Evolutionary conservation across 2,329 filamentous ascomycete species (phyloP).

Genomic region (Nemania abortiva): DNA sequence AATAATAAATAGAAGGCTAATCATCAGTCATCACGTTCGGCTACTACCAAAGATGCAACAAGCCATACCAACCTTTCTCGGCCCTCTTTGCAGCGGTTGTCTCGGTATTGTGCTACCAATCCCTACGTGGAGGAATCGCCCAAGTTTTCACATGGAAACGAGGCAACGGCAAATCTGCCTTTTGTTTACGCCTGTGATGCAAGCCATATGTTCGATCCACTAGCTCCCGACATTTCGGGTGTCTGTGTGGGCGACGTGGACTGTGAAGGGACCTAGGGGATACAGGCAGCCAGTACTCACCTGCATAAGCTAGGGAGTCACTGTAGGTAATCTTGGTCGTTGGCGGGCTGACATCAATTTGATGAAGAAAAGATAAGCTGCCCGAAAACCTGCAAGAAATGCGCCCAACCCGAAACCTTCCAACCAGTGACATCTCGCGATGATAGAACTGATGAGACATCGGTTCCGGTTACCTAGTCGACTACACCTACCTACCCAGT

Average conservation of each 20-base stretch:
- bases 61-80: slow-evolving; percentile 12
- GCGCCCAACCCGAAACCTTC: slow-evolving; percentile 14
- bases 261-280: neutral
- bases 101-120: slow-evolving; percentile 20
- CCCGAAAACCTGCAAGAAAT: slow-evolving; percentile 24
- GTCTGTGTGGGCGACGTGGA: neutral
- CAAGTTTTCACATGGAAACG: slow-evolving; percentile 10
- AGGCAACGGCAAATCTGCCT: neutral
- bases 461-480: slow-evolving; percentile 41
- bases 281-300: neutral
- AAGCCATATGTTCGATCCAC: slow-evolving; percentile 13
- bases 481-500: slow-evolving; percentile 29
- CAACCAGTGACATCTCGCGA: slow-evolving; percentile 12
- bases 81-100: slow-evolving; percentile 18
- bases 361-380: slow-evolving; percentile 18
- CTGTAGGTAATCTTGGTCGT: slow-evolving; percentile 1
- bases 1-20: slow-evolving; percentile 6
- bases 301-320: neutral
- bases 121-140: slow-evolving; percentile 4
- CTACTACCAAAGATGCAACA: slow-evolving; percentile 12
- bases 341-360: slow-evolving; percentile 19
- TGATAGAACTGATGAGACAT: slow-evolving; percentile 41
- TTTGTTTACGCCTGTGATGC: neutral
- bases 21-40: slow-evolving; percentile 8
- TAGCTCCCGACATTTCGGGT: neutral